Evolutionary conservation across 2,329 filamentous ascomycete genomes (phyloP).

Genomic region (Pseudocercospora cruenta): DNA sequence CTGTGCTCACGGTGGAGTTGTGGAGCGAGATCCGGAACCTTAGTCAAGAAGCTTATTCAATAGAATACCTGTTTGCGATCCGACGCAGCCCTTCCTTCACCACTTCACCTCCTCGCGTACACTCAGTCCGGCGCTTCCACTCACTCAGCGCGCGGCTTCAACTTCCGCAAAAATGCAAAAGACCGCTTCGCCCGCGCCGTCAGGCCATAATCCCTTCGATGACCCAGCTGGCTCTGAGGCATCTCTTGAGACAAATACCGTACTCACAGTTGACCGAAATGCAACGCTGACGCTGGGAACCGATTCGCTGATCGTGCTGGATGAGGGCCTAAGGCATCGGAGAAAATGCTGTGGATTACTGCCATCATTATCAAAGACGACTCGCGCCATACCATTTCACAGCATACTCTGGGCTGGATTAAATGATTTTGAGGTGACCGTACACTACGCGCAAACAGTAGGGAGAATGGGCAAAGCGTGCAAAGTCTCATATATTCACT

Average conservation of each 20-base stretch:
- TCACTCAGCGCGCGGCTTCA: constrained; percentile 29
- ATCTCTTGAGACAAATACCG: constrained; percentile 14
- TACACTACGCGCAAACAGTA: constrained; percentile 71
- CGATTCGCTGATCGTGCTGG: constrained; percentile 64
- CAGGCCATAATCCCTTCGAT: constrained; percentile 34
- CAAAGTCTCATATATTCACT: constrained; percentile 63
- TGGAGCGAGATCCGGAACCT: constrained; percentile 3
- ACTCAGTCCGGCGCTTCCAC: constrained; percentile 31
- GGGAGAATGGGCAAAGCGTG: constrained; percentile 59
- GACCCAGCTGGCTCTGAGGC: constrained; percentile 34
- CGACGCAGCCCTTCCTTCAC: neutral
- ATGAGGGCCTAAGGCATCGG: constrained; percentile 57
- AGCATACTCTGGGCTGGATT: constrained; percentile 82
- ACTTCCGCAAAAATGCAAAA: constrained; percentile 10
- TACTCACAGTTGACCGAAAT: constrained; percentile 56
- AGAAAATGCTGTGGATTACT: constrained; percentile 61
- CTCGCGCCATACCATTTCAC: constrained; percentile 71
- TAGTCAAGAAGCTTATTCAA: neutral
- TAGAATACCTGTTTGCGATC: constrained; percentile 8
- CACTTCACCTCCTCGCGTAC: neutral
- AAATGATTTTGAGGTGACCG: constrained; percentile 61
- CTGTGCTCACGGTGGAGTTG: constrained; percentile 1
- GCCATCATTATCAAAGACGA: constrained; percentile 50
- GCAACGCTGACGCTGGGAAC: constrained; percentile 64
- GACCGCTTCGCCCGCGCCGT: neutral